These are phyloP conservation scores for Spergularia marina DNA, from an alignment of 148 eudicot species.

Conservation along the genomic window DNA sequence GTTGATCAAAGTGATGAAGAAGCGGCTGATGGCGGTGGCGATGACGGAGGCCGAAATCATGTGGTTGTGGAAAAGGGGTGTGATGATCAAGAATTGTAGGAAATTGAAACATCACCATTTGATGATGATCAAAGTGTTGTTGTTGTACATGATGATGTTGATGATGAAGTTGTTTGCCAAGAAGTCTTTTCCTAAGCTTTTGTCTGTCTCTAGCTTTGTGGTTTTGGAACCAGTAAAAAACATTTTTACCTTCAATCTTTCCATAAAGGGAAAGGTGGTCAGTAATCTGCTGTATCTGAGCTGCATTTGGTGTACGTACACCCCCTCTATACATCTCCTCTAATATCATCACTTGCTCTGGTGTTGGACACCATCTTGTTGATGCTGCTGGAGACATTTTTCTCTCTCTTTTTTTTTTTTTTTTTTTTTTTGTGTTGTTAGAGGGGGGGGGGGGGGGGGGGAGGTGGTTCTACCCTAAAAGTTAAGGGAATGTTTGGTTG, in stretches of 20 bases:
- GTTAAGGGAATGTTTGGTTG: not conserved
- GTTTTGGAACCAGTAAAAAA: constrained; percentile 93
- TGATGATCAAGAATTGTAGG: not conserved
- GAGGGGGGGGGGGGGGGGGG: too few species aligned
- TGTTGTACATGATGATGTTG: constrained; percentile 10
- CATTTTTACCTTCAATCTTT: constrained; percentile 81
- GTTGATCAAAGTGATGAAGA: constrained; percentile 3
- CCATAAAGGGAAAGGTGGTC: constrained; percentile 73
- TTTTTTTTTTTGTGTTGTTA: too few species aligned
- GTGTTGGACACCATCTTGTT: constrained; percentile 87
- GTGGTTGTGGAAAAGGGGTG: not conserved
- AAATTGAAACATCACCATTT: not conserved
- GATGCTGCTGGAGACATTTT: constrained; percentile 47
- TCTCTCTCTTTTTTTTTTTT: not conserved
- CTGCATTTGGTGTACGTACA: constrained; percentile 64
- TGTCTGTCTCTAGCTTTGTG: constrained; percentile 90
- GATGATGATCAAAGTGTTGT: constrained; percentile 17
- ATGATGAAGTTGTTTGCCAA: constrained; percentile 18
- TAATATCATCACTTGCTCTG: constrained; percentile 85
- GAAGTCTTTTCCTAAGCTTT: constrained; percentile 43
- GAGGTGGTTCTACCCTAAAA: too few species aligned
- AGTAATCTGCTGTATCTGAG: constrained; percentile 80
- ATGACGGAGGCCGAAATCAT: not conserved
- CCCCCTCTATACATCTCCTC: constrained; percentile 82
- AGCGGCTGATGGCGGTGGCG: not conserved